These are phyloP conservation scores for Whalleya microplaca DNA, from an alignment of 2,329 filamentous ascomycete genomes.

Conservation along the genomic window DNA sequence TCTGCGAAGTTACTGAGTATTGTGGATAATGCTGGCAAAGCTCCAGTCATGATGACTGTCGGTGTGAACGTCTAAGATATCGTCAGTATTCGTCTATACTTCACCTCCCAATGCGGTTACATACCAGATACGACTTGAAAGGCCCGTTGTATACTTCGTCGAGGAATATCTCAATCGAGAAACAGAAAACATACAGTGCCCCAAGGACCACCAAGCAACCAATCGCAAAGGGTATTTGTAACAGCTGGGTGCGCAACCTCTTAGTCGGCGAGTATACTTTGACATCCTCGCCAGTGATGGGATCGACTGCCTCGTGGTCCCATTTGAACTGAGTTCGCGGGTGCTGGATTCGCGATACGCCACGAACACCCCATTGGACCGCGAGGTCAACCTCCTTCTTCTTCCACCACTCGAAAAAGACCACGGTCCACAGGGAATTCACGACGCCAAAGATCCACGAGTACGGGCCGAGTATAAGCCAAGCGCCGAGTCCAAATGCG, in stretches of 20 bases:
- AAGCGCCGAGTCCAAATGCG: conserved; percentile 74
- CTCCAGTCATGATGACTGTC: conserved; percentile 81
- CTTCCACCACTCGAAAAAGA: conserved; percentile 97
- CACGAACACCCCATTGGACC: conserved; percentile 85
- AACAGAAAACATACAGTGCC: conserved; percentile 81
- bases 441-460: conserved; percentile 79
- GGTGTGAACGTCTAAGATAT: conserved; percentile 76
- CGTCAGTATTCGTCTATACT: conserved; percentile 12
- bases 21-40: conserved; percentile 77
- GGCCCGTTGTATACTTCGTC: conserved; percentile 91
- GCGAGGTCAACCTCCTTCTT: conserved; percentile 86
- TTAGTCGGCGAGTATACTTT: conserved; percentile 77
- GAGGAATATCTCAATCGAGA: conserved; percentile 94
- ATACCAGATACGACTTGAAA: conserved; percentile 80
- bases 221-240: conserved; percentile 85
- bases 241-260: conserved; percentile 74
- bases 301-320: conserved; percentile 76
- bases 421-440: conserved; percentile 82
- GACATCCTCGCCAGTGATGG: conserved; percentile 78
- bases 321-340: conserved; percentile 78
- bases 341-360: conserved; percentile 79
- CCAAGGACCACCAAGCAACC: conserved; percentile 74
- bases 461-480: conserved; percentile 83
- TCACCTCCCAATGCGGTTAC: conserved; percentile 32
- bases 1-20: conserved; percentile 78